Evolutionary conservation across 179 eudicot species (phyloP).

Genomic region (Silene vulgaris): DNA sequence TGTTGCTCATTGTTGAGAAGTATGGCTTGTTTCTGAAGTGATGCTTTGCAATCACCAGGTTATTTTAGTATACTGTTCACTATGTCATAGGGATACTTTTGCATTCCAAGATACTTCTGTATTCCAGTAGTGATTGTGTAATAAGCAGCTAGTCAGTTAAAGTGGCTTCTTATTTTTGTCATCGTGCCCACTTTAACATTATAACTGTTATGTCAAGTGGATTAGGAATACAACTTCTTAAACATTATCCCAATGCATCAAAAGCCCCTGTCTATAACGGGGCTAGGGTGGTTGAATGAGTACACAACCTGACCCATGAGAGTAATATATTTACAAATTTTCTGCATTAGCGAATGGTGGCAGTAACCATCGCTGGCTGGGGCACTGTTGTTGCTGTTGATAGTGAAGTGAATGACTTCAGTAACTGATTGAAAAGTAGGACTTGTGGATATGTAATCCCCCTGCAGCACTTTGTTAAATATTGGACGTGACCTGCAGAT

Average conservation of each 20-base stretch:
- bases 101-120: background rate
- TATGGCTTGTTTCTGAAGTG: background rate
- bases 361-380: background rate
- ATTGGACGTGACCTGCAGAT: slow-evolving; percentile 37
- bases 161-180: background rate
- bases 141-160: background rate
- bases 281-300: too few species aligned
- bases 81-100: background rate
- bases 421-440: background rate
- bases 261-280: too few species aligned
- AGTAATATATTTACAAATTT: background rate
- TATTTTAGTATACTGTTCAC: background rate
- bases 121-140: background rate
- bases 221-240: background rate
- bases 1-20: background rate
- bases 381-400: background rate
- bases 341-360: background rate
- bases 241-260: too few species aligned
- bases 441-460: background rate
- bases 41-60: background rate
- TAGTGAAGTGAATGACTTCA: background rate
- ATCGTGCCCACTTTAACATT: background rate
- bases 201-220: too few species aligned
- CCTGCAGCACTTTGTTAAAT: slow-evolving; percentile 12
- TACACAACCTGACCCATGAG: too few species aligned